A percentile compares a stretch with the other conserved stretches of the same genome.
Evolutionary conservation across 2,329 filamentous ascomycete species (phyloP).

Genomic region (Verruconis gallopava): DNA sequence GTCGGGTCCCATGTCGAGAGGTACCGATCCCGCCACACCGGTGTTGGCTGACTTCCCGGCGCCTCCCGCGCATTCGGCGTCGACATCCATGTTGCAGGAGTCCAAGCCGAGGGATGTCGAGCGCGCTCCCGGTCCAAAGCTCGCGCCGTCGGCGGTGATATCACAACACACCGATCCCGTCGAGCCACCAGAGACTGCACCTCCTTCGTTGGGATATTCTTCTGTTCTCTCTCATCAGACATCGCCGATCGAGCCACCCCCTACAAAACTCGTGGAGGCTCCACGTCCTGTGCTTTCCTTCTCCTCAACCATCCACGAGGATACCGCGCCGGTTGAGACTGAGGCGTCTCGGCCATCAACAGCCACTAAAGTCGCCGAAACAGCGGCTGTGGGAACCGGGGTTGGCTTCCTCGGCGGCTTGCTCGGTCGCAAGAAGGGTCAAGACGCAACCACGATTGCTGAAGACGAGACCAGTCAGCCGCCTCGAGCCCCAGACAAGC

Average conservation of each 20-base stretch:
- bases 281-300: conserved; percentile 2
- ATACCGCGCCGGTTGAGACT: conserved; percentile 9
- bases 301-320: conserved; percentile 10
- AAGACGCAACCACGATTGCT: conserved; percentile 38
- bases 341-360: background rate
- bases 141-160: conserved; percentile 18
- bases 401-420: conserved; percentile 5
- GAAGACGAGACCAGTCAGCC: conserved; percentile 53
- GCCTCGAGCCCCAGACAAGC: background rate
- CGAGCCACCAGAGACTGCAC: conserved; percentile 10
- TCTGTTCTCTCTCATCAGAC: conserved; percentile 10
- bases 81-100: conserved; percentile 3
- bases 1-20: conserved; percentile 12
- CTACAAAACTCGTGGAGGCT: conserved; percentile 13
- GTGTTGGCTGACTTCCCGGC: conserved; percentile 13
- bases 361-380: conserved; percentile 4
- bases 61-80: conserved; percentile 9
- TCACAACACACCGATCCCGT: conserved; percentile 20
- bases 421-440: conserved; percentile 2
- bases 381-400: background rate
- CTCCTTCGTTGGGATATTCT: conserved; percentile 15
- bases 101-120: conserved; percentile 30
- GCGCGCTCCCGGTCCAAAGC: background rate
- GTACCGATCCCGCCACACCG: conserved; percentile 12
- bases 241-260: background rate